These are phyloP conservation scores for Cercospora canescens DNA, from an alignment of 2,329 filamentous ascomycete species.

Conservation along the genomic window DNA sequence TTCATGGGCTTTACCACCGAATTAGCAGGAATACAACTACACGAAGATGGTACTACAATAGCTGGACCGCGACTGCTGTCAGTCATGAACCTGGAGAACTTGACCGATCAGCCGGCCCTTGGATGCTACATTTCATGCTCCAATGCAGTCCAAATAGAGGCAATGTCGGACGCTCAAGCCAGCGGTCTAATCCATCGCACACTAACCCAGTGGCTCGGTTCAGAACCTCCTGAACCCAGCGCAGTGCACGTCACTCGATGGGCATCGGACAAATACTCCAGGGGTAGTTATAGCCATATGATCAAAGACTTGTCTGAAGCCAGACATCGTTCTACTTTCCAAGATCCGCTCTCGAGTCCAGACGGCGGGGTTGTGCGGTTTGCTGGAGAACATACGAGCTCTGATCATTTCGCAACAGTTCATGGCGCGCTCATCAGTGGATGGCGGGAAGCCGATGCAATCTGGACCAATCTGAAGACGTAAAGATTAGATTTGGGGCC, in stretches of 20 bases:
- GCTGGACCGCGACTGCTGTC: constrained; percentile 23
- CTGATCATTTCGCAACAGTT: constrained; percentile 30
- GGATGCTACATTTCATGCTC: constrained; percentile 28
- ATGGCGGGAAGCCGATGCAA: constrained; percentile 28
- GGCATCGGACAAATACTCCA: constrained; percentile 22
- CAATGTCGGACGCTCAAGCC: constrained; percentile 22
- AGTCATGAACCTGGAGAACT: constrained; percentile 24
- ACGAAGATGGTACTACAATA: constrained; percentile 14
- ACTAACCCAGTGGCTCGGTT: constrained; percentile 24
- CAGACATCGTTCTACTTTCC: constrained; percentile 24
- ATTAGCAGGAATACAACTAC: constrained; percentile 24
- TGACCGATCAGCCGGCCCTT: constrained; percentile 26
- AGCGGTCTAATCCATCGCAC: constrained; percentile 24
- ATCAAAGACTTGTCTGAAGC: constrained; percentile 24
- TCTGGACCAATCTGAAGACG: constrained; percentile 13
- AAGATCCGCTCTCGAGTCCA: constrained; percentile 13
- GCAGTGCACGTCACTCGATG: constrained; percentile 29
- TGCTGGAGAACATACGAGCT: constrained; percentile 30
- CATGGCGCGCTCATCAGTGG: constrained; percentile 31
- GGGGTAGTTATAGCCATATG: constrained; percentile 31
- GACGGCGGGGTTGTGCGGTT: constrained; percentile 25
- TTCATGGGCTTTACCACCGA: constrained; percentile 27
- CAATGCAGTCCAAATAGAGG: constrained; percentile 24
- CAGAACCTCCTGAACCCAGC: constrained; percentile 21
- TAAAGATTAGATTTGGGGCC: too few relatives aligned